These are phyloP conservation scores for Bipolaris sorokiniana DNA, from an alignment of 2,329 filamentous ascomycete genomes.

Conservation along the genomic window DNA sequence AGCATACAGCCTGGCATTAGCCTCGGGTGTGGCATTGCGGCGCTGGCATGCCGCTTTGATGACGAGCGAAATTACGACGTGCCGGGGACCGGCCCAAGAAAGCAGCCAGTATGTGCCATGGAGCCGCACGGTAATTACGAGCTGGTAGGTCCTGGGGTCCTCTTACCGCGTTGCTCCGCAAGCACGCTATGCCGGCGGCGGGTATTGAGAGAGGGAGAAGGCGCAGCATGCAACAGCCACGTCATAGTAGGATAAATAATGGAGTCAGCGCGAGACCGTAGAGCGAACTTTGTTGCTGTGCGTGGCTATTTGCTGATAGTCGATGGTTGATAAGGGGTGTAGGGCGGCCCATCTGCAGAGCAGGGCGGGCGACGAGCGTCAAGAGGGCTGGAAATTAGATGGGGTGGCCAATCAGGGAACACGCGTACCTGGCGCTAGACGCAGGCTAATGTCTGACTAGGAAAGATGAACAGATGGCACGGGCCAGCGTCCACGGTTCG, in stretches of 20 bases:
- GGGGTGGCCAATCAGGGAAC: constrained; percentile 32
- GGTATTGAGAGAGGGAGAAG: too few species aligned
- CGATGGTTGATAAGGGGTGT: constrained; percentile 26
- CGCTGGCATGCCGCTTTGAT: constrained; percentile 23
- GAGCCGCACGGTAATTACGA: constrained; percentile 31
- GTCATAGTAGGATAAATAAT: neutral
- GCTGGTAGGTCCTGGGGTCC: constrained; percentile 4
- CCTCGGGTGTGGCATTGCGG: constrained; percentile 10
- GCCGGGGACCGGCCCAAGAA: constrained; percentile 20
- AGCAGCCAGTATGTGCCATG: constrained; percentile 23
- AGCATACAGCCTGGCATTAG: constrained; percentile 8
- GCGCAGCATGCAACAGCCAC: neutral
- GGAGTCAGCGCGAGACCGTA: too few species aligned
- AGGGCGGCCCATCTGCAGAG: constrained; percentile 19
- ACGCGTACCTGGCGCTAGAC: constrained; percentile 36
- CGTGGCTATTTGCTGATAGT: constrained; percentile 9
- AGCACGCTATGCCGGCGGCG: neutral
- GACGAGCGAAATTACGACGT: constrained; percentile 37
- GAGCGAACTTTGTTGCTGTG: too few species aligned
- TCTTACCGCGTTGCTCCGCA: neutral
- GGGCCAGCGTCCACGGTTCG: constrained; percentile 12
- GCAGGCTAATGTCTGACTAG: constrained; percentile 25
- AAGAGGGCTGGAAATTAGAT: constrained; percentile 36
- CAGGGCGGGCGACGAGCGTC: constrained; percentile 25
- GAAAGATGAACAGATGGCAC: constrained; percentile 33